Evolutionary conservation across 1,284 basidiomycete genomes (phyloP).

Genomic region (Ganoderma boninense): DNA sequence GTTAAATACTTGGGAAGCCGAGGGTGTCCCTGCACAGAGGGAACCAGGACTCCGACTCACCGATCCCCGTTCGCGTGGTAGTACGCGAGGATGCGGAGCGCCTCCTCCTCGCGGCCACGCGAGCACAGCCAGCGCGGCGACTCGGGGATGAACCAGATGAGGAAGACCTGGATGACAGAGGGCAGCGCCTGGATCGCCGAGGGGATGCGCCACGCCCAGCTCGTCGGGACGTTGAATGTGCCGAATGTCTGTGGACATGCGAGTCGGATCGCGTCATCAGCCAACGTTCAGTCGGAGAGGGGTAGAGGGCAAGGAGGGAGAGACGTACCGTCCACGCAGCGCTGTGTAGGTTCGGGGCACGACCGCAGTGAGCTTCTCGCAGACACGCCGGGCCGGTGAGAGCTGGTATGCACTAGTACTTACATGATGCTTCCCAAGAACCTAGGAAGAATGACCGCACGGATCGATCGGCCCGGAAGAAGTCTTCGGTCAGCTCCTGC

Average conservation of each 20-base stretch:
- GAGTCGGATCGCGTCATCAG: conserved; percentile 20
- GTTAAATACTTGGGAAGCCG: too few relatives aligned
- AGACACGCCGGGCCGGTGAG: conserved; percentile 13
- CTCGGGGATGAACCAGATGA: conserved; percentile 66
- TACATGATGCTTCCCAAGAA: conserved; percentile 53
- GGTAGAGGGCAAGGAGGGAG: not conserved
- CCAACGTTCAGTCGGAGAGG: too few relatives aligned
- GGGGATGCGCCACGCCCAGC: conserved; percentile 69
- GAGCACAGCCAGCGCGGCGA: conserved; percentile 68
- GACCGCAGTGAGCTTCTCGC: not conserved
- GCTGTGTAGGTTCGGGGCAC: conserved; percentile 34
- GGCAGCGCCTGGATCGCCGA: conserved; percentile 68
- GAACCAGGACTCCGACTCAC: conserved; percentile 39
- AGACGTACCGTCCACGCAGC: conserved; percentile 58
- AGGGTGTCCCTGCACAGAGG: too few relatives aligned
- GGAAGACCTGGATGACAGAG: conserved; percentile 59
- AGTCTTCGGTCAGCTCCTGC: not conserved
- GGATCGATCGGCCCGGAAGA: not conserved
- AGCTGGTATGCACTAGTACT: too few relatives aligned
- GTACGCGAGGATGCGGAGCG: conserved; percentile 57
- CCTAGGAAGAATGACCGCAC: conserved; percentile 32
- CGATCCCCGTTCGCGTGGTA: conserved; percentile 63
- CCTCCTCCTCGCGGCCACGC: conserved; percentile 56
- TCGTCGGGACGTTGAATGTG: conserved; percentile 58
- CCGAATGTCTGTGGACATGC: conserved; percentile 55